A percentile compares a stretch with the other conserved stretches of the same genome.
Conservation (phyloP, 495 filamentous ascomycete genomes). For the Hypomontagnella submonticulosa region DNA sequence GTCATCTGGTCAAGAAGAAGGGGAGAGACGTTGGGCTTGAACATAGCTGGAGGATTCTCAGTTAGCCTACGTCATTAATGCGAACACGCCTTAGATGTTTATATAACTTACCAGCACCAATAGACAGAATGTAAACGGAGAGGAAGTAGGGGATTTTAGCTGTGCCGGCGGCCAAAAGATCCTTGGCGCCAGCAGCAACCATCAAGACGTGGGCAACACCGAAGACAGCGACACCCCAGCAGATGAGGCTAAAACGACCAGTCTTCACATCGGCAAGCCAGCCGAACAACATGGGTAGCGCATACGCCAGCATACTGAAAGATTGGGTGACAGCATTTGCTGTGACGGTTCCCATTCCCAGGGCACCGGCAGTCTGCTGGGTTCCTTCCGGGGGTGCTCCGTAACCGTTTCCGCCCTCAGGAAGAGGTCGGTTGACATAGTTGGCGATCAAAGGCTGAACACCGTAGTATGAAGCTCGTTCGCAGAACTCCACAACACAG, state of each 20-base stretch:
- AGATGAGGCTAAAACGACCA: conserved; percentile 71
- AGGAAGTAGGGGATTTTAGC: conserved; percentile 68
- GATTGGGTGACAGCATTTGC: conserved; percentile 69
- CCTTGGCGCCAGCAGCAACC: conserved; percentile 68
- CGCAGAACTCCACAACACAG: conserved; percentile 70
- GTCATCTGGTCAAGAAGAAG: conserved; percentile 69
- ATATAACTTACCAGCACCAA: conserved; percentile 71
- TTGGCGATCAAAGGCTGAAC: conserved; percentile 67
- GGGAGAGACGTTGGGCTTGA: conserved; percentile 76
- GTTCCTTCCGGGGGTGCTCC: conserved; percentile 66
- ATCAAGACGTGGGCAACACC: conserved; percentile 74
- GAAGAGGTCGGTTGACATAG: conserved; percentile 66
- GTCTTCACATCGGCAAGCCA: conserved; percentile 67
- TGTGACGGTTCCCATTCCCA: conserved; percentile 69
- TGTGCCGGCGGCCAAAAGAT: conserved; percentile 65
- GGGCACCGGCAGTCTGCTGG: conserved; percentile 67
- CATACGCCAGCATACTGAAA: conserved; percentile 70
- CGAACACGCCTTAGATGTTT: not conserved
- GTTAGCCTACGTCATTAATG: conserved; percentile 11
- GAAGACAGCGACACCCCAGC: conserved; percentile 70
- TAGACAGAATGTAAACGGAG: conserved; percentile 66
- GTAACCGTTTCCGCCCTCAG: conserved; percentile 68
- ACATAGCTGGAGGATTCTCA: conserved; percentile 53
- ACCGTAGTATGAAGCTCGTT: conserved; percentile 70
- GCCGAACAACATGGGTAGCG: conserved; percentile 66